Evolutionary conservation across 2,329 filamentous ascomycete species (phyloP), one percentile per base, ranked within the genome.

Genomic region (Curvularia lunata): DNA sequence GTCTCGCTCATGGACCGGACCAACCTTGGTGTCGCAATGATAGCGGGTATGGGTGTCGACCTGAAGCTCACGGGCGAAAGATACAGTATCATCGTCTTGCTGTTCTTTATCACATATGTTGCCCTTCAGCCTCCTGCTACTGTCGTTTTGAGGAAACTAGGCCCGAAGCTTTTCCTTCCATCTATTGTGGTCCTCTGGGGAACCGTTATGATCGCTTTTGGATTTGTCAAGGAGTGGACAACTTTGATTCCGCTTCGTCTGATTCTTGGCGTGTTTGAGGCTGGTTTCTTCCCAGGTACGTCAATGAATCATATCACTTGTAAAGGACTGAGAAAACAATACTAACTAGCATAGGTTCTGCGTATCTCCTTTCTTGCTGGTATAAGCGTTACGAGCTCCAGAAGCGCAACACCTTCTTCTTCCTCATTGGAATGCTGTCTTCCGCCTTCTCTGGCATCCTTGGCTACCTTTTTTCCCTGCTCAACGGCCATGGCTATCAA

Each of bases 301-400:
- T 45, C 28, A 30, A 5, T 5, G 16, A 9, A 21, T 27, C 1
- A 19, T 27, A 30, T 16, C n/a, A 13, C 28, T n/a, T 9, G 28
- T 21, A 16, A 32, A 47, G 4, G 27, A 46, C 8, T 9, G n/a
- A 19, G 5, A n/a, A 16, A 41, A 18, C 1, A 43, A 23, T 34
- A 40, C 58, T 64, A 47, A 64, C 48, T 19, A 16, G 5, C 3
- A 5, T 6, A 64, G 62, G 65, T 9, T 58, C 56, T 2, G 60
- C 83, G 18, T 85, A 84, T 66, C 80, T 86, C 49, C 77, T 86
- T 7, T 84, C 83, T 1, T 84, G 83, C 73, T 88, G 85, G 83
- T 88, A 87, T 62, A 82, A 82, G 48, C 78, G 82, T 19, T 80
- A 82, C 46, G 84, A 87, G 65, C 75, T 82, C 55, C 83, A 84